Percentiles rank a stretch among this genome's conserved stretches.
Conservation (phyloP, 768 basidiomycete genomes). For the Suillus sp. region DNA sequence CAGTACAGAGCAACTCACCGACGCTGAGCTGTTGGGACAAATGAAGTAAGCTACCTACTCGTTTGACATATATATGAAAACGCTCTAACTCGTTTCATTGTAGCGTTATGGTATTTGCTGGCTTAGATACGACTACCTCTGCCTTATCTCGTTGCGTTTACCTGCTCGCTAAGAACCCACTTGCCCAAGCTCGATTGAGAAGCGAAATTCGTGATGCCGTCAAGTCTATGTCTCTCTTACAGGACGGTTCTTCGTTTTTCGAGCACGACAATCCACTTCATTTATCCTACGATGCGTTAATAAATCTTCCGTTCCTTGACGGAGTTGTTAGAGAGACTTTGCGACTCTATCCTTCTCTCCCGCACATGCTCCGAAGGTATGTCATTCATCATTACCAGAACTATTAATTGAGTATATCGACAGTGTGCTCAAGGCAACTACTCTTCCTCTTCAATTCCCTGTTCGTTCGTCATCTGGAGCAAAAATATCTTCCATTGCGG, state of each 20-base stretch:
- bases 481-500: neutral
- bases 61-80: neutral
- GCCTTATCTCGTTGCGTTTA: constrained; percentile 21
- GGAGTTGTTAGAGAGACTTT: constrained; percentile 39
- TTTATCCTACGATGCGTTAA: constrained; percentile 36
- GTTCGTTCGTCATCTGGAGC: constrained; percentile 7
- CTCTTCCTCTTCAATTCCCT: constrained; percentile 1
- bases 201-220: constrained; percentile 17
- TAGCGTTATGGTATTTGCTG: constrained; percentile 29
- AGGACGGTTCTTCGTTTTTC: constrained; percentile 15
- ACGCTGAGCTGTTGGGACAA: constrained; percentile 31
- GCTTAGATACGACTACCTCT: constrained; percentile 20
- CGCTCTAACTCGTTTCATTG: neutral
- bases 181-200: constrained; percentile 5
- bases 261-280: constrained; percentile 20
- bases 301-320: constrained; percentile 43
- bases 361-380: constrained; percentile 21
- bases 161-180: constrained; percentile 20
- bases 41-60: constrained; percentile 23
- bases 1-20: constrained; percentile 24
- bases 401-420: neutral
- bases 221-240: constrained; percentile 14
- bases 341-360: constrained; percentile 31
- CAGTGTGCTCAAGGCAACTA: neutral
- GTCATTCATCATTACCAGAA: neutral